Conservation (phyloP, 2,329 filamentous ascomycete species). For the Rachicladosporium sp. region DNA sequence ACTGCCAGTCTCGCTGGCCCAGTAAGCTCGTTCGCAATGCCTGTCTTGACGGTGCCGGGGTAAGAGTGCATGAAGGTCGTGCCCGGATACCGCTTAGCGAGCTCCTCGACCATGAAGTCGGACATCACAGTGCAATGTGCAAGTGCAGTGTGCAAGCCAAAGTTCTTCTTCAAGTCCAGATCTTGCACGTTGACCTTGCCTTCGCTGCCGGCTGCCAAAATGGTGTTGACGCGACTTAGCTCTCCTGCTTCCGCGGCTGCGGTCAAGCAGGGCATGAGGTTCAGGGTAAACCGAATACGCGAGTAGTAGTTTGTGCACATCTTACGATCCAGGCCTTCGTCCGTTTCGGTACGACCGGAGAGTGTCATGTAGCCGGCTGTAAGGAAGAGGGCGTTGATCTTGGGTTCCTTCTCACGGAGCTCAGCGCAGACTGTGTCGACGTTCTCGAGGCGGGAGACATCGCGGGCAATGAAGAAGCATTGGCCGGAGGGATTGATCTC, state of each 20-base stretch:
- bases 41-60: conserved; percentile 37
- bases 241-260: conserved; percentile 25
- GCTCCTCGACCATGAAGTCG: conserved; percentile 40
- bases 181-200: conserved; percentile 36
- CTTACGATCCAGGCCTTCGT: conserved; percentile 44
- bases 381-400: conserved; percentile 45
- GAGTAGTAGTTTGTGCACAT: conserved; percentile 44
- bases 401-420: conserved; percentile 38
- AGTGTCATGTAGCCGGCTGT: conserved; percentile 37
- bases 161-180: conserved; percentile 30
- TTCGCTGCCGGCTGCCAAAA: conserved; percentile 44
- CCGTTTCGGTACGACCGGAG: conserved; percentile 36
- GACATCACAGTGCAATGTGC: conserved; percentile 35
- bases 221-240: conserved; percentile 43
- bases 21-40: conserved; percentile 26
- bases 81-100: conserved; percentile 34
- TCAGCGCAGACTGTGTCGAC: conserved; percentile 34
- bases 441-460: conserved; percentile 28
- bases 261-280: conserved; percentile 44
- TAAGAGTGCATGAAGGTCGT: conserved; percentile 39
- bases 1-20: conserved; percentile 22
- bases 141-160: conserved; percentile 25
- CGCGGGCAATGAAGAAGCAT: conserved; percentile 30
- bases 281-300: conserved; percentile 44
- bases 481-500: conserved; percentile 26